Evolutionary conservation across 306 rosid species (phyloP).

Genomic region (Gastrolobium villosum): DNA sequence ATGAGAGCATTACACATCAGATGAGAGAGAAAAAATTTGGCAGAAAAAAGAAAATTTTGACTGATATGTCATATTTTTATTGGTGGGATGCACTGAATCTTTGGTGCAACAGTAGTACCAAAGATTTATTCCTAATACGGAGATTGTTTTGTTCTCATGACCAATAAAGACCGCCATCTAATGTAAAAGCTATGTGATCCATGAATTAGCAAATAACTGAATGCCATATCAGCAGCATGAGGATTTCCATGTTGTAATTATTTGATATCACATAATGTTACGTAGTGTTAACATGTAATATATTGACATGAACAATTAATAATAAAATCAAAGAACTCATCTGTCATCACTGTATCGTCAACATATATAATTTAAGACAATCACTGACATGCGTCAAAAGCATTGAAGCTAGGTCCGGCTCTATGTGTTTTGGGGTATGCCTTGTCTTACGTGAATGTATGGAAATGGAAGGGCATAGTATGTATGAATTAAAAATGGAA

Average conservation of each 20-base stretch:
- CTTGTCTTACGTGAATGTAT: background rate
- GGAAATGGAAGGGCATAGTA: background rate
- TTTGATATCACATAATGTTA: slow-evolving; percentile 33
- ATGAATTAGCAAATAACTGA: slow-evolving; percentile 46
- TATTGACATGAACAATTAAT: background rate
- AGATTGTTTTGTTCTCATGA: background rate
- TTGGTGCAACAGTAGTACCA: too few relatives aligned
- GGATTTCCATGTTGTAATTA: slow-evolving; percentile 40
- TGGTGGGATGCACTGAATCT: too few relatives aligned
- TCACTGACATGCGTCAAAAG: background rate
- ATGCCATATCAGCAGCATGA: slow-evolving; percentile 49
- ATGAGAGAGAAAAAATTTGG: too few relatives aligned
- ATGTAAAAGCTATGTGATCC: slow-evolving; percentile 27
- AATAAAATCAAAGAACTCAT: background rate
- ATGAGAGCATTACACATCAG: too few relatives aligned
- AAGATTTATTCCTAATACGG: too few relatives aligned
- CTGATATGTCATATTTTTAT: too few relatives aligned
- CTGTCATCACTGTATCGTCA: slow-evolving; percentile 24
- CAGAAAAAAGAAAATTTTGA: too few relatives aligned
- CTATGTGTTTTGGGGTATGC: background rate
- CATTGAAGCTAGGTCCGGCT: background rate
- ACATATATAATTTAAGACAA: background rate
- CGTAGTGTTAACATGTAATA: background rate
- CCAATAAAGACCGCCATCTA: background rate
- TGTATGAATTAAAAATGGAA: too few relatives aligned